Conservation (phyloP, 2,329 filamentous ascomycete species). For the Cadophora luteo-olivacea region DNA sequence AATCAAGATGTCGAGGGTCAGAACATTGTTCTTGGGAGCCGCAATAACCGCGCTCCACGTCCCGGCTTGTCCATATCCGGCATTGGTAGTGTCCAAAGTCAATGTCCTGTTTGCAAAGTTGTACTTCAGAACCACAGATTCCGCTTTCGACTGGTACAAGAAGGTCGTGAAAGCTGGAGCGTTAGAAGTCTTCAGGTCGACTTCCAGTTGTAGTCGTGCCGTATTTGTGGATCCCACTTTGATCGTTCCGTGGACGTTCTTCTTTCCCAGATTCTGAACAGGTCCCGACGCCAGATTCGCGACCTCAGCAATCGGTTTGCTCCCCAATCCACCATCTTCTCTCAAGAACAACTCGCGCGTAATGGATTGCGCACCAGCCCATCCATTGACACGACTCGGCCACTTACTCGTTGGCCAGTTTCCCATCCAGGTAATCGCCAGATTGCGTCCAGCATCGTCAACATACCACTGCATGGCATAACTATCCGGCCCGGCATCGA, state of each 20-base stretch:
- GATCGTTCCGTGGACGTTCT: slow-evolving; percentile 31
- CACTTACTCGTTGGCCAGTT: no score
- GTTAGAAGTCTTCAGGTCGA: slow-evolving; percentile 38
- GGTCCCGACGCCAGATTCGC: no score
- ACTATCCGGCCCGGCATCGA: no score
- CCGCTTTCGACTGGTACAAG: slow-evolving; percentile 39
- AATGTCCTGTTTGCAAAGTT: slow-evolving; percentile 34
- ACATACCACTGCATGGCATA: no score
- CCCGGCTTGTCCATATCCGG: slow-evolving; percentile 43
- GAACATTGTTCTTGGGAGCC: slow-evolving; percentile 27
- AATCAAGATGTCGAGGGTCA: slow-evolving; percentile 43
- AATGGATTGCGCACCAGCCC: no score
- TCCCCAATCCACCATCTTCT: no score
- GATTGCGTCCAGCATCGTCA: no score
- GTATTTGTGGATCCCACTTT: slow-evolving; percentile 36
- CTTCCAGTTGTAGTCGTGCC: slow-evolving; percentile 38
- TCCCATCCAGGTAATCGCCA: no score
- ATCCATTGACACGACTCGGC: no score
- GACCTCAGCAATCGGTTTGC: no score
- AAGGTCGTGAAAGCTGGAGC: slow-evolving; percentile 40
- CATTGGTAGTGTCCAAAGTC: slow-evolving; percentile 43
- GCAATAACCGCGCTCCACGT: slow-evolving; percentile 40
- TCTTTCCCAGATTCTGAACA: neutral
- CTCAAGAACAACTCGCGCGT: no score
- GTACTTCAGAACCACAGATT: slow-evolving; percentile 32